Evolutionary conservation across 2,329 filamentous ascomycete genomes (phyloP), one percentile per base, ranked within the genome.

Genomic region (Diaporthe sp.): DNA sequence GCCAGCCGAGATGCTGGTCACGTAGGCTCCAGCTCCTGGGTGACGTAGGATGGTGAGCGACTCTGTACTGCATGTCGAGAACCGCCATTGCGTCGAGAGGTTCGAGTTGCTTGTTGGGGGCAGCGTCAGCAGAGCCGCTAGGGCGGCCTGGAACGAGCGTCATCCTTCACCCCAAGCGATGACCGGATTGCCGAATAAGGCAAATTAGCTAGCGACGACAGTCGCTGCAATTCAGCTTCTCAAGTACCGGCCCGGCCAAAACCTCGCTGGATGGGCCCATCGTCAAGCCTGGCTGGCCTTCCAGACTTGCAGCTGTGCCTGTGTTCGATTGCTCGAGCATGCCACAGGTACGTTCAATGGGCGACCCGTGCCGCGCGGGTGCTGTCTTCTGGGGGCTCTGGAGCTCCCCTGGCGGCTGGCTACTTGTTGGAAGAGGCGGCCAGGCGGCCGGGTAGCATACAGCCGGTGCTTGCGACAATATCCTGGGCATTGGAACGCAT

Each of bases 141-240:
- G 69, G 47, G 19, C 54, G 67, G 67, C 67, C 35, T 54, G 12
- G 42, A 47, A 28, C 57, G 67, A 64, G 64, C 67, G 58, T 64
- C 60, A 64, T 61, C 33, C 30, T 52, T 45, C 45, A 52, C 22
- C n/a, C 45, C 61, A 67, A 35, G 19, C 28, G 12, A 61, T 38
- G 68, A 71, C n/a, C 74, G 74, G 74, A 22, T 74, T 75, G 54
- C 74, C 74, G 25, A 45, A 75, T 74, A 28, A 47, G 74, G 74
- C 55, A 38, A 71, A 50, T 28, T 38, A n/a, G 13, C 25, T 17
- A 45, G 45, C 38, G 58, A 60, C 28, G 45, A 38, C 25, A 54
- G n/a, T 33, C 12, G 35, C 17, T 35, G 38, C 42, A 19, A 33
- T 47, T 35, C 25, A 70, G 35, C 50, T 35, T 54, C 69, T 15